A percentile compares a stretch with the other conserved stretches of the same genome.
Conservation (phyloP, 768 basidiomycete species). For the Auricularia cornea region DNA sequence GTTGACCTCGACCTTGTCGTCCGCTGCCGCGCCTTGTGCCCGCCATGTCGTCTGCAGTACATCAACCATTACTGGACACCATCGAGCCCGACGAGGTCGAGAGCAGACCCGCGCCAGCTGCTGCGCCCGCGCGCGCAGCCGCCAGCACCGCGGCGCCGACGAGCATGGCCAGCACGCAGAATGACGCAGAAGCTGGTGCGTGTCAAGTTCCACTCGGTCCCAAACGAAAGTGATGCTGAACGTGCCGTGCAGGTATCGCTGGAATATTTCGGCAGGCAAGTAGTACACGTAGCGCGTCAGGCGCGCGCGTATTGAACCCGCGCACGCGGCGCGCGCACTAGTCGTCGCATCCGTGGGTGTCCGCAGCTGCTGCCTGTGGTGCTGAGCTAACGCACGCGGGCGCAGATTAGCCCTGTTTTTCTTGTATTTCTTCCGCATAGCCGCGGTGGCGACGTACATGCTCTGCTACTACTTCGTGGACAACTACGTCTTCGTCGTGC, state of each 20-base stretch:
- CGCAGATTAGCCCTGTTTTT: slow-evolving; percentile 71
- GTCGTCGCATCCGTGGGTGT: slow-evolving; percentile 54
- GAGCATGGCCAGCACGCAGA: slow-evolving; percentile 44
- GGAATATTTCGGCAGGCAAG: slow-evolving; percentile 71
- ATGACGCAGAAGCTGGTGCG: slow-evolving; percentile 73
- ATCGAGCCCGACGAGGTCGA: slow-evolving; percentile 78
- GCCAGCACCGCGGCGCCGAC: slow-evolving; percentile 40
- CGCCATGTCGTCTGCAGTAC: slow-evolving; percentile 35
- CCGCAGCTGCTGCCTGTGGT: slow-evolving; percentile 14
- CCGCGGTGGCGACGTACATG: slow-evolving; percentile 87
- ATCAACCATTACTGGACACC: slow-evolving; percentile 55
- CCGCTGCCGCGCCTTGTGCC: not conserved
- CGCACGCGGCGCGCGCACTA: slow-evolving; percentile 23
- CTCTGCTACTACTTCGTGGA: slow-evolving; percentile 85
- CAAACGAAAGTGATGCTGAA: no score
- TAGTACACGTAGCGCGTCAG: not conserved
- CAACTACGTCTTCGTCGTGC: slow-evolving; percentile 88
- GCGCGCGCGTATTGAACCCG: not conserved
- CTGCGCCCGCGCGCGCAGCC: slow-evolving; percentile 33
- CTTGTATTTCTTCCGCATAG: slow-evolving; percentile 79
- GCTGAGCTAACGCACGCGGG: no score
- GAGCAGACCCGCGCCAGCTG: slow-evolving; percentile 18
- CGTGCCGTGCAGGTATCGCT: slow-evolving; percentile 48
- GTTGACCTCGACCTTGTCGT: not conserved
- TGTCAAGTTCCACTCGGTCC: no score